These are phyloP conservation scores for Dothiorella sarmentorum DNA, from an alignment of 2,329 filamentous ascomycete genomes.

Conservation along the genomic window DNA sequence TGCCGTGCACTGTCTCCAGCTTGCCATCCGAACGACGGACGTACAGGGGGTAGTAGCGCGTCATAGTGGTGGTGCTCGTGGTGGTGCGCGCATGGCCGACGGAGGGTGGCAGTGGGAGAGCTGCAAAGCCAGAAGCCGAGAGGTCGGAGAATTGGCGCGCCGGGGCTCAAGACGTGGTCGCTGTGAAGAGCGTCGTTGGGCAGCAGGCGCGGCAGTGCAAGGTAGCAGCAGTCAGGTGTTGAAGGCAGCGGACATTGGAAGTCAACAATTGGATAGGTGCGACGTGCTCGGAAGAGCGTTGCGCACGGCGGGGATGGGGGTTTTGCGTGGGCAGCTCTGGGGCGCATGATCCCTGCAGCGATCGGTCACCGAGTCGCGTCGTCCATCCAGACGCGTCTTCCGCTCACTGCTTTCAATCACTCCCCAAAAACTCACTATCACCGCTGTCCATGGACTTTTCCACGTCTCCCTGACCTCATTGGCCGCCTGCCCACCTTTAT, in stretches of 20 bases:
- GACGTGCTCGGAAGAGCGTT: neutral
- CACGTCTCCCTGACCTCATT: neutral
- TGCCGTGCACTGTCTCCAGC: conserved; percentile 46
- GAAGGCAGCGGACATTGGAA: too few species aligned
- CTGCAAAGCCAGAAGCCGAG: neutral
- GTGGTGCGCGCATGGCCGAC: conserved; percentile 3
- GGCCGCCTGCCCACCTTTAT: neutral
- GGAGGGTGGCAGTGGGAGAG: neutral
- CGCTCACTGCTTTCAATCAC: too few species aligned
- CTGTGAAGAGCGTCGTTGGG: neutral
- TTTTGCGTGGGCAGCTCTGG: neutral
- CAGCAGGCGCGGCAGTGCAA: too few species aligned
- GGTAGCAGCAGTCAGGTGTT: too few species aligned
- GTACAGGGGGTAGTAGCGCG: conserved; percentile 48
- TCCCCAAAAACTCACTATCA: too few species aligned
- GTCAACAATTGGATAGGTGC: too few species aligned
- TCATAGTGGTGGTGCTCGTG: conserved; percentile 32
- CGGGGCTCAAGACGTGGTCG: neutral
- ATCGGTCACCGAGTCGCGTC: neutral
- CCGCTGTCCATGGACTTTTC: neutral
- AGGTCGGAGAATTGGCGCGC: neutral
- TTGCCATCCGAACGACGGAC: conserved; percentile 49
- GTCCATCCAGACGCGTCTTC: neutral
- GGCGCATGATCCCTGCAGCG: neutral
- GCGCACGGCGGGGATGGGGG: neutral